Conservation (phyloP, 177 flowering plant genomes). For the Viscum album region DNA sequence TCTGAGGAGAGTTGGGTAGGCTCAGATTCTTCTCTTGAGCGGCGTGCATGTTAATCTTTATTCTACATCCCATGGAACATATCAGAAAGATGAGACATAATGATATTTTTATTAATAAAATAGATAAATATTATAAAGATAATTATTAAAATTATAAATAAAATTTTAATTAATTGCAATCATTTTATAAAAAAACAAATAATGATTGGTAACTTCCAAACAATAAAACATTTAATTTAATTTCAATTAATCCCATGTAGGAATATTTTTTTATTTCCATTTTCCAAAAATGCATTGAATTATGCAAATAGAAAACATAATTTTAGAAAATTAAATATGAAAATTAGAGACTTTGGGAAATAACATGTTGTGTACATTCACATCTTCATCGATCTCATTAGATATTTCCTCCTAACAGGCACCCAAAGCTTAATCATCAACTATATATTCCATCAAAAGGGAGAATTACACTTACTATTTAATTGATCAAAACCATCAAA, state of each 20-base stretch:
- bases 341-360: background rate
- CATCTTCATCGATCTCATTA: conserved; percentile 93
- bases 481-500: background rate
- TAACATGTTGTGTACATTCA: conserved; percentile 88
- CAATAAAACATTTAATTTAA: background rate
- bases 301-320: background rate
- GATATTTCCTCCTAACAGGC: conserved; percentile 76
- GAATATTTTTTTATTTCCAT: too few species aligned
- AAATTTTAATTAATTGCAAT: too few species aligned
- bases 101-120: background rate
- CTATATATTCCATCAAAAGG: too few species aligned
- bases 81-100: background rate
- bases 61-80: conserved; percentile 37
- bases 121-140: background rate
- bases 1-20: conserved; percentile 17
- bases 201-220: too few species aligned
- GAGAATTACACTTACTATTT: background rate
- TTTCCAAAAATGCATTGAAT: too few species aligned
- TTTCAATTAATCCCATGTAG: background rate
- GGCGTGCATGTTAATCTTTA: conserved; percentile 73
- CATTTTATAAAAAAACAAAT: too few species aligned
- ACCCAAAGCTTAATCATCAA: too few species aligned
- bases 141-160: background rate
- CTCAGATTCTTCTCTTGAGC: conserved; percentile 34
- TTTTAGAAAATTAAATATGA: background rate